Percentiles rank a stretch among this genome's conserved stretches.
Evolutionary conservation across 2,329 filamentous ascomycete genomes (phyloP).

Genomic region (Neospermospora avenae): DNA sequence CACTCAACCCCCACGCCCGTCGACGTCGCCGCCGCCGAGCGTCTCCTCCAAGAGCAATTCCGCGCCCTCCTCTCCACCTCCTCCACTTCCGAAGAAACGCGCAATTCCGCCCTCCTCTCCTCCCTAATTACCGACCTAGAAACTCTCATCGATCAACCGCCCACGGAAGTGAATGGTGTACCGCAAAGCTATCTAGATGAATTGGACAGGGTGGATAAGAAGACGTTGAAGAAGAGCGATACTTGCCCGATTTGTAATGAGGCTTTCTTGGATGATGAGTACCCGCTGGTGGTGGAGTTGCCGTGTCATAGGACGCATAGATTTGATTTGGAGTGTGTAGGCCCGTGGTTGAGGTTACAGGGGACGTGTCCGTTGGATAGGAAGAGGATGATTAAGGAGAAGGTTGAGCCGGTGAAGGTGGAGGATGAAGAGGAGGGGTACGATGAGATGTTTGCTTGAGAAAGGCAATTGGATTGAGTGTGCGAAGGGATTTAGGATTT

Average conservation of each 20-base stretch:
- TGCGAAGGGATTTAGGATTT: not conserved
- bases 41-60: constrained; percentile 58
- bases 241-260: constrained; percentile 65
- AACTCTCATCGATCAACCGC: constrained; percentile 50
- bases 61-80: constrained; percentile 47
- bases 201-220: constrained; percentile 55
- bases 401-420: constrained; percentile 41
- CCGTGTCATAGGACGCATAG: constrained; percentile 56
- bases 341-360: constrained; percentile 61
- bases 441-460: constrained; percentile 46
- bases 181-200: constrained; percentile 56
- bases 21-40: constrained; percentile 55
- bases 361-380: constrained; percentile 63
- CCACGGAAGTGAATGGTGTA: constrained; percentile 51
- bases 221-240: constrained; percentile 45
- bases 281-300: constrained; percentile 61
- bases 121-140: constrained; percentile 48
- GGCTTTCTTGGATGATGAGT: constrained; percentile 57
- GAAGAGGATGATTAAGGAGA: constrained; percentile 56
- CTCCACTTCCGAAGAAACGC: not conserved
- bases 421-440: constrained; percentile 51
- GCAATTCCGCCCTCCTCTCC: constrained; percentile 46
- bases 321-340: constrained; percentile 66
- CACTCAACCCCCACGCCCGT: constrained; percentile 58
- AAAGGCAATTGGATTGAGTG: not conserved